A percentile compares a stretch with the other conserved stretches of the same genome.
phyloP scores from a whole-genome alignment of 2,329 filamentous ascomycete species.

The Hypoxylon sp. region DNA sequence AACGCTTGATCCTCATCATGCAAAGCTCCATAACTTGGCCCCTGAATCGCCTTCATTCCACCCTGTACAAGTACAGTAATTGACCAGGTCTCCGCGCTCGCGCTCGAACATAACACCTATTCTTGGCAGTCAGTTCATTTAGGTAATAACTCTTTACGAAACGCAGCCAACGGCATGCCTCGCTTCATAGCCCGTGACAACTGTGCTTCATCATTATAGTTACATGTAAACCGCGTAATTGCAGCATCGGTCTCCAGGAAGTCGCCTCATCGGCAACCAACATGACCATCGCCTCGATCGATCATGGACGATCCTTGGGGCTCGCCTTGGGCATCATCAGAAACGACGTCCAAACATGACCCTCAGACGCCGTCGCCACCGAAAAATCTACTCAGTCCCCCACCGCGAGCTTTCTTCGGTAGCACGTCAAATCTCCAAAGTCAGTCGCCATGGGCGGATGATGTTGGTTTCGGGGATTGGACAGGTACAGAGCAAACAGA shows the following conservation, averaged over 20 bases:
- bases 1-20: slow-evolving; percentile 29
- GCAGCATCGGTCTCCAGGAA: slow-evolving; percentile 19
- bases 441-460: slow-evolving; percentile 61
- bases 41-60: slow-evolving; percentile 37
- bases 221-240: slow-evolving; percentile 11
- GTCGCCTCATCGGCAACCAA: slow-evolving; percentile 42
- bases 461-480: slow-evolving; percentile 60
- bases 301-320: slow-evolving; percentile 76
- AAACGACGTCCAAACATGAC: slow-evolving; percentile 56
- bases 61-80: slow-evolving; percentile 9
- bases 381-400: slow-evolving; percentile 59
- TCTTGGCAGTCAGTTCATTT: slow-evolving; percentile 31
- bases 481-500: slow-evolving; percentile 51
- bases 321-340: slow-evolving; percentile 70
- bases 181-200: slow-evolving; percentile 12
- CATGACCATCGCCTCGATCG: slow-evolving; percentile 54
- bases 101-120: slow-evolving; percentile 33
- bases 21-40: slow-evolving; percentile 27
- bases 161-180: slow-evolving; percentile 28
- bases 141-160: slow-evolving; percentile 18
- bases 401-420: slow-evolving; percentile 61
- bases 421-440: slow-evolving; percentile 51
- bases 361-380: slow-evolving; percentile 52
- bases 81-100: slow-evolving; percentile 31
- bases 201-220: slow-evolving; percentile 31